Percentiles rank a stretch among this genome's conserved stretches.
Conservation (phyloP, 768 basidiomycete species). For the Boletus rubroflammeus region DNA sequence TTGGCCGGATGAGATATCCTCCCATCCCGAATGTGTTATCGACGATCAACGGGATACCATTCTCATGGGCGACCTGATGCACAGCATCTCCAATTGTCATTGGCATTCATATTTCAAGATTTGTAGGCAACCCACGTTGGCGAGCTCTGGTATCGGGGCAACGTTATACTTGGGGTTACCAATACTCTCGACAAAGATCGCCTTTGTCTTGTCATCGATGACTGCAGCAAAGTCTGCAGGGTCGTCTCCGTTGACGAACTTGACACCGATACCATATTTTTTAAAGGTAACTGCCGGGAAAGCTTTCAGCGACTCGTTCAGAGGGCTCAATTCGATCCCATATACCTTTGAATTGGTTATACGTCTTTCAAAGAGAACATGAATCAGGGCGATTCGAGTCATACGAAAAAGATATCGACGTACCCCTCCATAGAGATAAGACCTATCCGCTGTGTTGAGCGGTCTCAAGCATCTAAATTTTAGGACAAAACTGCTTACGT, state of each 20-base stretch:
- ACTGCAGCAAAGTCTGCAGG: conserved; percentile 59
- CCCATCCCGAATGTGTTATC: conserved; percentile 80
- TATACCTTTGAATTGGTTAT: conserved; percentile 20
- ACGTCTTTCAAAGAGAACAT: conserved; percentile 6
- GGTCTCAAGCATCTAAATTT: background rate
- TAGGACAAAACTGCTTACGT: conserved; percentile 51
- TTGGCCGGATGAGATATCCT: conserved; percentile 63
- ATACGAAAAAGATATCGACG: background rate
- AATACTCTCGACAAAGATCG: conserved; percentile 71
- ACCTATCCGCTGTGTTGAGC: conserved; percentile 1
- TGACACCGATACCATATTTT: conserved; percentile 11
- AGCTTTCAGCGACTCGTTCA: background rate
- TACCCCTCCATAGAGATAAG: conserved; percentile 21
- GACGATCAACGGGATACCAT: conserved; percentile 73
- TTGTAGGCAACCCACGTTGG: conserved; percentile 43
- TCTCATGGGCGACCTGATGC: conserved; percentile 60
- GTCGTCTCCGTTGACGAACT: conserved; percentile 53
- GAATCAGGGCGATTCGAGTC: background rate
- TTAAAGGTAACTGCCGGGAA: conserved; percentile 17
- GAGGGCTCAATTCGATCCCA: background rate
- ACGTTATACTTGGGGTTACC: conserved; percentile 77
- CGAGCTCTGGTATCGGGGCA: conserved; percentile 62
- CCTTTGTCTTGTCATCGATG: conserved; percentile 78
- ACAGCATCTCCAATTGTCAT: background rate
- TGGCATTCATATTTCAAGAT: background rate